Evolutionary conservation across 257 asterid species (phyloP), one percentile per base, ranked within the genome.

Genomic region (Phtheirospermum japonicum): DNA sequence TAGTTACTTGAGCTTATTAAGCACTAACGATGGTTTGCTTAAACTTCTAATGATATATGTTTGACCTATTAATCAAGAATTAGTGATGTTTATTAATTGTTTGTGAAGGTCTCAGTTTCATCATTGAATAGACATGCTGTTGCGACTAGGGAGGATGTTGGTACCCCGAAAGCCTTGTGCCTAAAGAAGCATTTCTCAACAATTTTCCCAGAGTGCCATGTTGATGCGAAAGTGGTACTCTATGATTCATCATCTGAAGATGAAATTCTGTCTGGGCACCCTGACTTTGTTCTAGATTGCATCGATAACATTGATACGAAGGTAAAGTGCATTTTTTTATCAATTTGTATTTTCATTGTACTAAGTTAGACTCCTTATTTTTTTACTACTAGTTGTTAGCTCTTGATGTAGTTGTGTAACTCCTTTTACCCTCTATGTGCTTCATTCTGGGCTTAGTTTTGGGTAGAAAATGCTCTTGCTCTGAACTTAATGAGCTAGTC

Each of bases 101-200:
- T 57, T 59, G 40, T 75, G 75, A 79, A 92, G 97, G 97, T 92
- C 76, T 84, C 99, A 43, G 94, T 92, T 72, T 89, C 99, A 50
- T 92, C 97, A 40, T 81, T 92, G 71, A 89, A 92, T 82, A 84
- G 99, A 71, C 99, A 92, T 77, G 96, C 97, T 68, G 96, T 86
- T 71, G 99, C 96, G 4, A 89, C 95, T 39, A 89, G 99, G 65
- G 91, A 83, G 76, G 99, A 92, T 75, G 99, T 92, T 57, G 97
- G 99, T 71, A 89, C 81, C 53, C 76, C 97, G 0, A 92, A 92
- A 73, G 91, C 97, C 72, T 61, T 83, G 50, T 92, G 97, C 77
- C 86, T 89, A 67, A 83, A 86, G 85, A 92, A 82, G 71, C 97
- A 89, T 74, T 89, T 92, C 72, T 76, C 67, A 34, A 73, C 76